These are phyloP conservation scores for Asclepias syriaca DNA, from an alignment of 257 asterid genomes.

Conservation along the genomic window DNA sequence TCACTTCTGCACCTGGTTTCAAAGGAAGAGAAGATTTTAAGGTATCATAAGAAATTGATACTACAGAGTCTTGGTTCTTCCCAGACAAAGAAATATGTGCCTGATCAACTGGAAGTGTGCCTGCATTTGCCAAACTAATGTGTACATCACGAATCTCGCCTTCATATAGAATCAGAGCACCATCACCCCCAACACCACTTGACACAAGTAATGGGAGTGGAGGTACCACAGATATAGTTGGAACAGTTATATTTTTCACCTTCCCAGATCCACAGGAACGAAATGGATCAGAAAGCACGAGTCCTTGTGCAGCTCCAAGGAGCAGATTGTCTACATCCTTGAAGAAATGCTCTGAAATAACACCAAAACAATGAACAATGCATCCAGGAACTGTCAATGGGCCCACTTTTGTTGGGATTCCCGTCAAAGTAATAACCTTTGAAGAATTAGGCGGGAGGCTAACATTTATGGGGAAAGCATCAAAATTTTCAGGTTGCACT, in stretches of 20 bases:
- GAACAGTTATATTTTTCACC: constrained; percentile 58
- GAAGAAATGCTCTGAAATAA: constrained; percentile 92
- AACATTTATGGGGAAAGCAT: constrained; percentile 88
- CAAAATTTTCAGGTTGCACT: constrained; percentile 79
- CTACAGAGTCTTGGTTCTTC: constrained; percentile 91
- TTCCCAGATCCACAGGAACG: constrained; percentile 89
- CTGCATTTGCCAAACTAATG: constrained; percentile 92
- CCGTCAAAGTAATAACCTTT: constrained; percentile 82
- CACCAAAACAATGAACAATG: constrained; percentile 91
- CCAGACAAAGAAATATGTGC: constrained; percentile 91
- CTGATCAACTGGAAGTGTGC: constrained; percentile 95
- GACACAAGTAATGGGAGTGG: constrained; percentile 84
- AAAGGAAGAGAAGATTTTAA: constrained; percentile 76
- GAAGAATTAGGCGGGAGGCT: constrained; percentile 88
- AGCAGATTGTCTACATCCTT: constrained; percentile 92
- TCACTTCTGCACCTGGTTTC: constrained; percentile 97
- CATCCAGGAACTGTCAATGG: constrained; percentile 84
- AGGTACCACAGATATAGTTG: constrained; percentile 70
- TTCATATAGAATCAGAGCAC: constrained; percentile 83
- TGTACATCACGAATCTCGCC: constrained; percentile 94
- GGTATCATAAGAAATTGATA: constrained; percentile 61
- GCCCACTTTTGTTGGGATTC: constrained; percentile 90
- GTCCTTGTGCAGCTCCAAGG: constrained; percentile 96
- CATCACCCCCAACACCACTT: constrained; percentile 85
- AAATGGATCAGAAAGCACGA: constrained; percentile 96